Evolutionary conservation across 176 grass and related monocot genomes (phyloP), one percentile per base, ranked within the genome.

Genomic region (Carex parvula): DNA sequence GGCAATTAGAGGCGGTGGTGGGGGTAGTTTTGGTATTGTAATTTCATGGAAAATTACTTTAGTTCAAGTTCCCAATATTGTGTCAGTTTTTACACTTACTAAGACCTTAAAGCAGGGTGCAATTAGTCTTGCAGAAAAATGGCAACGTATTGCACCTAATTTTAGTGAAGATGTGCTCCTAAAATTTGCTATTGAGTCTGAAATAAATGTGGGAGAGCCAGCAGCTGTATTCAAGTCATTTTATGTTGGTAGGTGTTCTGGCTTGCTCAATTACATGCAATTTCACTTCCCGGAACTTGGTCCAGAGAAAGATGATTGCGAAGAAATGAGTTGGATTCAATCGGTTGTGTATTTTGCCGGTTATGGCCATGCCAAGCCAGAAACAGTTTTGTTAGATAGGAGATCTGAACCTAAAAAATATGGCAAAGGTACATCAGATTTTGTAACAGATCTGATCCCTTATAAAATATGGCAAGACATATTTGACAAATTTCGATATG

Each of bases 371-470:
- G 74, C 69, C 61, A 79, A 90, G 12, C 42, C 84, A 22, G 4
- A 4, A 83, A 88, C 77, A 84, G 2, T 57, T 64, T 78, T 94
- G 15, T 88, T 94, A 48, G 85, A 86, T 79, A 48, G 89, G 55
- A 86, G 81, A 41, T 72, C 14, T 64, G 74, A 65, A 46, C 73
- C 58, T 18, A 86, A 86, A 3, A 70, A 84, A 10, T 90, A 58
- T 58, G 84, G 87, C 91, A 96, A 93, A 84, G 48, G 76, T n/a
- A 93, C 93, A 82, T 87, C 90, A 1, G 94, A 93, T 84, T 96
- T 89, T 83, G 57, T 90, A 21, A 54, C 42, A 0, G 20, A 91
- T 1, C 80, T 88, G 4, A 76, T 94, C 26, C 65, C 89, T 7
- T 20, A 78, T 30, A 64, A 72, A 12, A 86, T 63, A 12, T 94